Base-by-base conservation (phyloP, 169 alveolate species). In the Eimeria sp. region DNA sequence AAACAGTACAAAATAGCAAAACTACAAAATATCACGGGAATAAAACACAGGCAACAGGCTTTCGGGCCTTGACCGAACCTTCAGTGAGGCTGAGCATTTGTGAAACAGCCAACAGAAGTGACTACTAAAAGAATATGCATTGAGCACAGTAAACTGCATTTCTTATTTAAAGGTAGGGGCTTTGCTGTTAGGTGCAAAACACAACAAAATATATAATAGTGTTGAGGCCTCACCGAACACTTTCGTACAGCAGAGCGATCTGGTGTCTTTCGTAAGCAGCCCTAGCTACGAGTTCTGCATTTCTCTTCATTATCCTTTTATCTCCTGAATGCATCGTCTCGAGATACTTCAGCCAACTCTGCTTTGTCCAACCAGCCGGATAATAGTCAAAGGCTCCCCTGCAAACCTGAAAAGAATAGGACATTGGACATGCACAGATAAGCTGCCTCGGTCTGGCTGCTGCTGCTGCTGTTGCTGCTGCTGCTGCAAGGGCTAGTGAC, bases 341-440 rank as follows among this genome's bases (percentile, higher is more conserved):
- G 71, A 91, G 90, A 74, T 76, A 91, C n/a, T 82, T 64, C 30
- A 64, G 88, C 95, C 95, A 91, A 14, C 33, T 20, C 58, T 64
- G 90, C 85, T 91, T 91, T 60, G 95, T 91, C 95, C 95, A 91
- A 4, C 95, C 95, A 10, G 95, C 90, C 43, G 95, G 95, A 20
- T 71, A 91, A 85, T 91, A 91, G 52, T 85, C 85, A 20, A 76
- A 76, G 8, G 95, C 80, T 8, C 95, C 95, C 72, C 95, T 58
- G 68, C 95, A 91, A 2, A 91, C 95, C 95, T 91, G 90, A 43
- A 33, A n/a, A 23, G 89, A 88, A 30, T 8, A 52, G 20, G 43
- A 20, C 2, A 43, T 11, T 77, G 23, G 10, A 20, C 13, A 25
- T 9, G 27, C 95, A n/a, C 77, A 89, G 76, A 85, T 85, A 68